These are phyloP conservation scores for Fistulinella cinereoalba DNA, from an alignment of 1,284 basidiomycete species.

Conservation along the genomic window DNA sequence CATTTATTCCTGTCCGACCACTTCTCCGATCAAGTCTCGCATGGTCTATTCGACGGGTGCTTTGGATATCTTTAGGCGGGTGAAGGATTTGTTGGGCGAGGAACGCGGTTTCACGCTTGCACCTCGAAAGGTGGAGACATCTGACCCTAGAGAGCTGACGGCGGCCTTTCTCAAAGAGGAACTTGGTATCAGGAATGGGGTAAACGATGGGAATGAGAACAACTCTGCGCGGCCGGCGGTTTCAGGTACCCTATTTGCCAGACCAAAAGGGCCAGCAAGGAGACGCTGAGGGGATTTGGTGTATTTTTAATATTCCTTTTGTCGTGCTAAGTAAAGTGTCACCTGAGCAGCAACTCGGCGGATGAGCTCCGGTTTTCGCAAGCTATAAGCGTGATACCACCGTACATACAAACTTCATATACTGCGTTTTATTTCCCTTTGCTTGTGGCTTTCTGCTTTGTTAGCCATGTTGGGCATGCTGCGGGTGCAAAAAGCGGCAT, in stretches of 20 bases:
- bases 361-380: slow-evolving; percentile 17
- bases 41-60: slow-evolving; percentile 84
- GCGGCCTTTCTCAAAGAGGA: slow-evolving; percentile 60
- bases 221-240: slow-evolving; percentile 5
- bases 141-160: slow-evolving; percentile 71
- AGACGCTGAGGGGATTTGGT: slow-evolving; percentile 32
- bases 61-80: slow-evolving; percentile 52
- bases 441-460: not conserved
- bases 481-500: slow-evolving; percentile 13
- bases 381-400: too few relatives aligned
- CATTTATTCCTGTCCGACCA: slow-evolving; percentile 84
- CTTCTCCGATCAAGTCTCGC: slow-evolving; percentile 75
- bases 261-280: slow-evolving; percentile 56
- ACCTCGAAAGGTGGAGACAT: slow-evolving; percentile 75
- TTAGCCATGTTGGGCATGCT: slow-evolving; percentile 21
- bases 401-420: too few relatives aligned
- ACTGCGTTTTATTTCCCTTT: not conserved
- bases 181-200: slow-evolving; percentile 39
- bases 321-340: not conserved
- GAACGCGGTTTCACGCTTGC: slow-evolving; percentile 43
- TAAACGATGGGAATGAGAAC: slow-evolving; percentile 9
- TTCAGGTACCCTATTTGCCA: slow-evolving; percentile 52
- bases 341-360: slow-evolving; percentile 6
- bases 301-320: not conserved
- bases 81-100: slow-evolving; percentile 49